These are phyloP conservation scores for Kluyveromyces lactis DNA, from an alignment of 805 yeast species.

Conservation along the genomic window DNA sequence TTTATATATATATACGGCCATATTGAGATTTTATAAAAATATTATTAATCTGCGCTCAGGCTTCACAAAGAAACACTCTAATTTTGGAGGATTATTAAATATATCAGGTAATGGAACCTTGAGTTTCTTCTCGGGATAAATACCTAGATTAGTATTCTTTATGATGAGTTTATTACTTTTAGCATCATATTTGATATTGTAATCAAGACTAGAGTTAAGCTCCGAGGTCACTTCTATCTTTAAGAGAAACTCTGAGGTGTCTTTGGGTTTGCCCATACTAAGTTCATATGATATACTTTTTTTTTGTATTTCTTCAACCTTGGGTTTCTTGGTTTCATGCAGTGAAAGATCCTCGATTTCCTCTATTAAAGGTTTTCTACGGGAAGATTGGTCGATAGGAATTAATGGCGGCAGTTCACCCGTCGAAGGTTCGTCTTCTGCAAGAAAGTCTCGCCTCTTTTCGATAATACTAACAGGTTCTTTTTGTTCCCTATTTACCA, in stretches of 20 bases:
- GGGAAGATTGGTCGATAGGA: conserved; percentile 11
- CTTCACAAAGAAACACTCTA: conserved; percentile 26
- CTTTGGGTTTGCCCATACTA: conserved; percentile 24
- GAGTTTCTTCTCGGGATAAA: conserved; percentile 19
- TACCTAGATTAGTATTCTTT: conserved; percentile 21
- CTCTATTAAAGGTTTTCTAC: conserved; percentile 41
- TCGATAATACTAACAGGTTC: conserved; percentile 39
- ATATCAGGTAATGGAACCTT: conserved; percentile 33
- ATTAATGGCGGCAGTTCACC: conserved; percentile 23
- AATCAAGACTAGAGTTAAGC: conserved; percentile 28
- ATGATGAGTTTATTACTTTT: conserved; percentile 26
- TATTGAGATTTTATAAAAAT: conserved; percentile 20
- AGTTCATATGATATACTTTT: conserved; percentile 15
- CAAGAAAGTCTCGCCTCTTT: conserved; percentile 26
- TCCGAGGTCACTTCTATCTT: conserved; percentile 32
- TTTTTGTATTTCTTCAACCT: conserved; percentile 7
- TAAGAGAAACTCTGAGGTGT: conserved; percentile 25
- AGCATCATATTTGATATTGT: conserved; percentile 25
- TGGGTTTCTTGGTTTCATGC: conserved; percentile 2
- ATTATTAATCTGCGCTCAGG: conserved; percentile 23
- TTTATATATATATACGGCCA: not conserved
- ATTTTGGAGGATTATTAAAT: conserved; percentile 12
- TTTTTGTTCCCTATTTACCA: conserved; percentile 29
- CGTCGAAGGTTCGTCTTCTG: conserved; percentile 19
- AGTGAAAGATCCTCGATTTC: conserved; percentile 36